Base-by-base conservation (phyloP, 495 filamentous ascomycete genomes). In the Cudoniella acicularis region DNA sequence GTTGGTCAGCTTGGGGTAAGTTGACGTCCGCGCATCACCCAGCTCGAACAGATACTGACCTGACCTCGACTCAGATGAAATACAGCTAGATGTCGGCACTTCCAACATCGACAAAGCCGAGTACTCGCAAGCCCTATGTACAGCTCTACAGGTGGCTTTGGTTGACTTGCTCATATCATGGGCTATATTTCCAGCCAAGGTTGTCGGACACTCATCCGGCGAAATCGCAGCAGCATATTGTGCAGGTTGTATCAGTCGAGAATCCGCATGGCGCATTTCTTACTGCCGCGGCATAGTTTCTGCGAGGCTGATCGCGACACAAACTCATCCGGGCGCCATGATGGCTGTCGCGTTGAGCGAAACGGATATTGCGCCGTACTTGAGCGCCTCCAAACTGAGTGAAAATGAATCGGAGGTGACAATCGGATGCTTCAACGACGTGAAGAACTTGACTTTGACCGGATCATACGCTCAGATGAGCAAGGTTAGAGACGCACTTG, bases 201-300 rank as follows among this genome's bases (percentile, higher is more conserved):
- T 85, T 0, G 75, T 83, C 3, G 85, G 85, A 10, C 84, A 88
- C 68, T 86, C 84, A 1, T 83, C 79, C 65, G 85, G 85, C 10
- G 85, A 87, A 63, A 87, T 87, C 59, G 78, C 71, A 18, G 80
- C 80, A 6, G 78, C 78, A 0, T 80, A 79, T 52, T 71, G 74
- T 1, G 73, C 75, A 3, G 79, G 80, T 6, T 67, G 73, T 20
- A 54, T 83, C 16, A 72, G 65, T 1, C 82, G 82, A n/a, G 69
- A 75, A 16, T 72, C 76, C 0, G 79, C 74, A 23, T 81, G 85
- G 72, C 62, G 75, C 4, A 69, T 83, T 0, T 77, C 82, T 3
- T 73, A 79, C 73, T 70, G 78, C 68, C 64, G 72, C 17, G 67
- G 77, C 20, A 17, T n/a, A 9, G 6, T 22, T 13, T 41, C 52